phyloP scores from a whole-genome alignment of 2,329 filamentous ascomycete genomes.

The Cladosporium halotolerans region DNA sequence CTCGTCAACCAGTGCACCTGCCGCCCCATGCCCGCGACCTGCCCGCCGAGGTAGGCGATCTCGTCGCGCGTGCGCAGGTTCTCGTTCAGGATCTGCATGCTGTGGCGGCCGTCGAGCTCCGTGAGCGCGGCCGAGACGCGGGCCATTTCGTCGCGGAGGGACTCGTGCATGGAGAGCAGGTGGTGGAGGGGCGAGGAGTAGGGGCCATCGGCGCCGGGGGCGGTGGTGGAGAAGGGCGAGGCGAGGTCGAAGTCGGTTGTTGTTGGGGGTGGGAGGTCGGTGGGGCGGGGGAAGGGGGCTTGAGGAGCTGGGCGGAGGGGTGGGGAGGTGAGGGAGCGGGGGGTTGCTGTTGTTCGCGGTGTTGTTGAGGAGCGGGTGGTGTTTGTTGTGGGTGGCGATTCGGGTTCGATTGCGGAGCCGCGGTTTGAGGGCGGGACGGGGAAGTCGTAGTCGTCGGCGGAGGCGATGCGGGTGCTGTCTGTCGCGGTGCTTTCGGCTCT shows the following conservation, averaged over 20 bases:
- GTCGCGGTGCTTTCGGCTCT: conserved; percentile 2
- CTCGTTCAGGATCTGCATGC: conserved; percentile 59
- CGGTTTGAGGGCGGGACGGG: conserved; percentile 9
- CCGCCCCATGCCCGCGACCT: conserved; percentile 52
- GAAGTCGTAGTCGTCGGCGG: conserved; percentile 9
- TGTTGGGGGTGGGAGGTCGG: conserved; percentile 20
- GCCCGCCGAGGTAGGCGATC: conserved; percentile 55
- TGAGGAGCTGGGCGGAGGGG: conserved; percentile 14
- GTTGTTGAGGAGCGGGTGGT: background rate
- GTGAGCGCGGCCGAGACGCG: conserved; percentile 50
- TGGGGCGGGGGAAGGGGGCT: conserved; percentile 16
- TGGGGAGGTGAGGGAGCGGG: background rate
- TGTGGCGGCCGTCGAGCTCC: conserved; percentile 55
- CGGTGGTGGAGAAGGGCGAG: conserved; percentile 21
- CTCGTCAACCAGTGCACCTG: conserved; percentile 59
- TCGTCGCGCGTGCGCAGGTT: conserved; percentile 56
- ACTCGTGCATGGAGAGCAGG: conserved; percentile 55
- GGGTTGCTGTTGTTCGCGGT: background rate
- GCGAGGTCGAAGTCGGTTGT: conserved; percentile 24
- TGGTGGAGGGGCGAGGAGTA: conserved; percentile 49
- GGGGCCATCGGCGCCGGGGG: conserved; percentile 24
- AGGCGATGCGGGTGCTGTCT: background rate
- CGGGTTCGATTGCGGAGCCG: background rate
- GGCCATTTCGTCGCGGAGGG: conserved; percentile 53
- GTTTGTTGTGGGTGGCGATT: background rate